Evolutionary conservation across 2,329 filamentous ascomycete genomes (phyloP).

Genomic region (Botrytis elliptica): DNA sequence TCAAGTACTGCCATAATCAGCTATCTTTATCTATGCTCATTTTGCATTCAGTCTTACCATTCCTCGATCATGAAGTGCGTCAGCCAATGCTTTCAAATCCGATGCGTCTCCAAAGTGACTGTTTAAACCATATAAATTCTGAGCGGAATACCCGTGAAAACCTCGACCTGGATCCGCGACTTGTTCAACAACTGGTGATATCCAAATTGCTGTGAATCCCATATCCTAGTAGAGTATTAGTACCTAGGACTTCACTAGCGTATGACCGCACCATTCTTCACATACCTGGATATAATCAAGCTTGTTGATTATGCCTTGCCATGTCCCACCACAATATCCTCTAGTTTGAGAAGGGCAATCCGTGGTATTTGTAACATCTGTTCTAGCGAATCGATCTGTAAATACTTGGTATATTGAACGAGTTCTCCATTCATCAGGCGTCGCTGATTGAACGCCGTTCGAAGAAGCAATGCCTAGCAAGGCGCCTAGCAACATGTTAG

Average conservation of each 20-base stretch:
- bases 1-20: conserved; percentile 42
- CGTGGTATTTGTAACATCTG: conserved; percentile 39
- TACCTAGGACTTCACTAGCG: conserved; percentile 30
- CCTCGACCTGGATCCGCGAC: conserved; percentile 40
- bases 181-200: conserved; percentile 45
- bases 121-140: conserved; percentile 49
- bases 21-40: too few relatives aligned
- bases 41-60: conserved; percentile 33
- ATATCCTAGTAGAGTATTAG: conserved; percentile 34
- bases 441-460: background rate
- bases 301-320: conserved; percentile 43
- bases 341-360: conserved; percentile 32
- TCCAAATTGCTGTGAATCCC: conserved; percentile 40
- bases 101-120: conserved; percentile 48
- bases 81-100: conserved; percentile 48
- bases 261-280: background rate
- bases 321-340: conserved; percentile 50
- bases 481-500: background rate
- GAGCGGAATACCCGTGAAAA: conserved; percentile 49
- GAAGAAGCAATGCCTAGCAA: background rate
- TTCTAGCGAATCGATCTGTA: conserved; percentile 44
- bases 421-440: conserved; percentile 8
- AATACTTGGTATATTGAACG: conserved; percentile 21
- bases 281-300: conserved; percentile 44
- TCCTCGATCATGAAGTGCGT: conserved; percentile 45